Evolutionary conservation across 129 eudicot genomes (phyloP).

Genomic region (Smallanthus sonchifolius): DNA sequence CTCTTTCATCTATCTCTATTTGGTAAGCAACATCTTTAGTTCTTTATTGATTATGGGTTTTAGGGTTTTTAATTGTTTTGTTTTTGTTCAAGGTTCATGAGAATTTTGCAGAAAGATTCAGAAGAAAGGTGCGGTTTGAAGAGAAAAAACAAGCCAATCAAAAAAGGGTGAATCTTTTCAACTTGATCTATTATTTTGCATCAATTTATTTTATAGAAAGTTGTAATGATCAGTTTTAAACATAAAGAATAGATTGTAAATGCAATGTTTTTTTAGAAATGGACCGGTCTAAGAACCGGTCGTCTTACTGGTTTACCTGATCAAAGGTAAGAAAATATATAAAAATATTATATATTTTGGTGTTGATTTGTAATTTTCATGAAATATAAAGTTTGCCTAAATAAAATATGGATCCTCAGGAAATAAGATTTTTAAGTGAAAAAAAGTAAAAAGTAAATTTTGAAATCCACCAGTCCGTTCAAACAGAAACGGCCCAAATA

Average conservation of each 20-base stretch:
- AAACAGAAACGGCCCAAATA: too few species aligned
- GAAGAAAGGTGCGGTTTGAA: slow-evolving; percentile 63
- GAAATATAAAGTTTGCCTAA: too few species aligned
- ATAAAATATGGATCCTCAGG: too few species aligned
- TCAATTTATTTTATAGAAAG: neutral
- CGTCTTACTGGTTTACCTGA: too few species aligned
- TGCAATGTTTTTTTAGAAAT: too few species aligned
- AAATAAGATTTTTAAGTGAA: too few species aligned
- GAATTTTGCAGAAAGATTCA: slow-evolving; percentile 54
- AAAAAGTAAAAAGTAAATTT: too few species aligned
- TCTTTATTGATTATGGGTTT: neutral
- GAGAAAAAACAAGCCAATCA: slow-evolving; percentile 67
- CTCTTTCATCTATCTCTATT: slow-evolving; percentile 59
- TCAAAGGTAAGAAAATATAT: too few species aligned
- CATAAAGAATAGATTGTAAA: neutral
- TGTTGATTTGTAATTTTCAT: too few species aligned
- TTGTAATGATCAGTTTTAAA: neutral
- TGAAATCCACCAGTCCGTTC: too few species aligned
- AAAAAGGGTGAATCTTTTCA: slow-evolving; percentile 57
- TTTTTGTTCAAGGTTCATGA: slow-evolving; percentile 57
- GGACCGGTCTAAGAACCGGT: too few species aligned
- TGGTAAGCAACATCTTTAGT: slow-evolving; percentile 35
- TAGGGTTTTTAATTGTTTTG: neutral
- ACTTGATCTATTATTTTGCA: neutral
- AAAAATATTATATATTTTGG: too few species aligned